Base-by-base conservation (phyloP, 176 grass and related monocot species). In the Neostapfia colusana region DNA sequence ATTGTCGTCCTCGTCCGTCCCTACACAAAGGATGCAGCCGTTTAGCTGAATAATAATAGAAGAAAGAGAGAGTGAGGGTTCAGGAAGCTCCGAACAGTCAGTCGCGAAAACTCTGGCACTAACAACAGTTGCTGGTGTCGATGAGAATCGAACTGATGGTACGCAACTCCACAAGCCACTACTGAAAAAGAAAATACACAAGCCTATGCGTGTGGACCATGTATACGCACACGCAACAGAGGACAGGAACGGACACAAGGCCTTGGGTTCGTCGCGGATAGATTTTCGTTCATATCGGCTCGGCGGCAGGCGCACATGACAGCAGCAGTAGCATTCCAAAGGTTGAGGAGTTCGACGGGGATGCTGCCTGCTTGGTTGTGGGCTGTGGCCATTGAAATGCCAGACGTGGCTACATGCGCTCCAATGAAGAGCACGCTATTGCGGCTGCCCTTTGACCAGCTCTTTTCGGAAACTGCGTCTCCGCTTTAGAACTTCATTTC, bases 51-150 rank as follows among this genome's bases (percentile, higher is more conserved):
- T 40, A 40, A 7, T 31, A 31, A 31, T 31, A 31, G 31, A 31
- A 31, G 6, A 26, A 31, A 13, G 40, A 7, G 40, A 7, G 3
- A 10, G 11, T 25, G 40, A n/a, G 25, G 56, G n/a, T 4, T 72
- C 28, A 14, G 64, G 43, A 37, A 41, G 34, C 34, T 34, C 9
- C 23, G 61, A 75, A 75, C 62, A 67, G 63, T 63, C 62, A 67
- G 63, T 63, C 73, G n/a, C 26, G 64, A 77, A 9, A 45, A 28
- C 38, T 75, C 23, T 44, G 55, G 31, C 36, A 12, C 18, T 12
- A 21, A 34, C 18, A 37, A 17, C 43, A 13, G 43, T 4, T 21
- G 36, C 16, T 20, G 17, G 17, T 12, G 27, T 34, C 46, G 45
- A 35, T 25, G 18, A 40, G 35, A 17, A 17, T 26, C 4, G 27